Evolutionary conservation across 1,284 basidiomycete species (phyloP).

Genomic region (Caloboletus inedulis): DNA sequence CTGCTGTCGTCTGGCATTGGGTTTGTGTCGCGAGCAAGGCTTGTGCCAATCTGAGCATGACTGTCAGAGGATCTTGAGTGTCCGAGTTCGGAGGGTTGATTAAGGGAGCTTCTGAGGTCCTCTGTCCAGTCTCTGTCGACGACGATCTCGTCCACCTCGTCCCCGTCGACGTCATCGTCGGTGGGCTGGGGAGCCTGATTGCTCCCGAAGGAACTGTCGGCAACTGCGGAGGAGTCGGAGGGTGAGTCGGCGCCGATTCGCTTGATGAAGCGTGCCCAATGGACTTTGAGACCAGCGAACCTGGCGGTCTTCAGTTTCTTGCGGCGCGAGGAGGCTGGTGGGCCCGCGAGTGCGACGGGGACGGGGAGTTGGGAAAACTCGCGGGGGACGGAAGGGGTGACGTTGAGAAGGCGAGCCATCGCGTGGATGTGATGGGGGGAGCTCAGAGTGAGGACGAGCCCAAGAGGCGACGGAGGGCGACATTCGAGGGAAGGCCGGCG

Average conservation of each 20-base stretch:
- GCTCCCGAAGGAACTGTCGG: constrained; percentile 42
- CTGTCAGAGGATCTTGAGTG: constrained; percentile 46
- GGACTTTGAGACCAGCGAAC: constrained; percentile 38
- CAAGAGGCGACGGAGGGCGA: not conserved
- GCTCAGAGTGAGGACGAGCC: not conserved
- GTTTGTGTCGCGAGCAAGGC: constrained; percentile 35
- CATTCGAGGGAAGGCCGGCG: constrained; percentile 7
- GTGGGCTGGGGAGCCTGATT: constrained; percentile 30
- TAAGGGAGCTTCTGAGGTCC: constrained; percentile 48
- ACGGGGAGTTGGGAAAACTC: constrained; percentile 22
- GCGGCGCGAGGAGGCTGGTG: constrained; percentile 8
- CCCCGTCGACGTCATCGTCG: constrained; percentile 31
- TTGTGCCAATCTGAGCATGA: constrained; percentile 33
- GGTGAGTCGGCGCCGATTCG: constrained; percentile 43
- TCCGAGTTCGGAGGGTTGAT: constrained; percentile 48
- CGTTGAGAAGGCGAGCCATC: constrained; percentile 11
- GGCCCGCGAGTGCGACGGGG: constrained; percentile 19
- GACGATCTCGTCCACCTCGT: constrained; percentile 62
- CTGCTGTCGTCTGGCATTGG: constrained; percentile 32
- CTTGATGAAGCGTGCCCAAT: constrained; percentile 44
- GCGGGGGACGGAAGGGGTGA: constrained; percentile 1
- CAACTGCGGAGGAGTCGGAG: constrained; percentile 40
- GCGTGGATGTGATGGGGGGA: not conserved
- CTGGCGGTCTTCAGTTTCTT: constrained; percentile 36
- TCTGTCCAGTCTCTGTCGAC: constrained; percentile 68